Conservation (phyloP, 495 filamentous ascomycete genomes). For the Aspergillus coremiiformis region DNA sequence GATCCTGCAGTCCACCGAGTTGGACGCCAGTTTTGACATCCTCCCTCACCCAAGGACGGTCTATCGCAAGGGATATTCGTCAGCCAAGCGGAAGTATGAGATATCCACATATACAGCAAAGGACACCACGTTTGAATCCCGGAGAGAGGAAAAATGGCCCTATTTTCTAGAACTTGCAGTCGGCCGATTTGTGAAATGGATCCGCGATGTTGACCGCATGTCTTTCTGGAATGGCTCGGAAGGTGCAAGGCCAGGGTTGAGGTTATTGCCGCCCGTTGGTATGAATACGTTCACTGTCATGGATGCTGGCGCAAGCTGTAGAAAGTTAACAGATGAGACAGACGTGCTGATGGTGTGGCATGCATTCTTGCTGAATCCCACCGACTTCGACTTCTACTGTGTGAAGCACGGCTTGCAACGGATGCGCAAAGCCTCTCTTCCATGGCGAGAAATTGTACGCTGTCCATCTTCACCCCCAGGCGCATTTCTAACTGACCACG, state of each 20-base stretch:
- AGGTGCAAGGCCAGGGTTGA: background rate
- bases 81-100: background rate
- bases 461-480: background rate
- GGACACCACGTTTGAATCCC: constrained; percentile 7
- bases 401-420: background rate
- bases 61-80: background rate
- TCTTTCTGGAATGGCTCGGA: background rate
- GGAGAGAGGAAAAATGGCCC: constrained; percentile 14
- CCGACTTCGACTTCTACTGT: constrained; percentile 10
- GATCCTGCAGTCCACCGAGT: background rate
- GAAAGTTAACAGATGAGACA: background rate
- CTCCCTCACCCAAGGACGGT: constrained; percentile 5
- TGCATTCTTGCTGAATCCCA: constrained; percentile 16
- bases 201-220: constrained; percentile 1
- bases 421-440: constrained; percentile 9
- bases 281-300: background rate
- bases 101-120: background rate
- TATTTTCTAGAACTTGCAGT: constrained; percentile 15
- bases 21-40: constrained; percentile 6
- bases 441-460: constrained; percentile 21
- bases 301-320: background rate
- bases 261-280: constrained; percentile 10
- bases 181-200: constrained; percentile 14
- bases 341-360: constrained; percentile 24
- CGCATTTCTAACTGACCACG: background rate